A percentile compares a stretch with the other conserved stretches of the same genome.
phyloP scores from a whole-genome alignment of 768 basidiomycete genomes.

The Naematelia aurantialba region DNA sequence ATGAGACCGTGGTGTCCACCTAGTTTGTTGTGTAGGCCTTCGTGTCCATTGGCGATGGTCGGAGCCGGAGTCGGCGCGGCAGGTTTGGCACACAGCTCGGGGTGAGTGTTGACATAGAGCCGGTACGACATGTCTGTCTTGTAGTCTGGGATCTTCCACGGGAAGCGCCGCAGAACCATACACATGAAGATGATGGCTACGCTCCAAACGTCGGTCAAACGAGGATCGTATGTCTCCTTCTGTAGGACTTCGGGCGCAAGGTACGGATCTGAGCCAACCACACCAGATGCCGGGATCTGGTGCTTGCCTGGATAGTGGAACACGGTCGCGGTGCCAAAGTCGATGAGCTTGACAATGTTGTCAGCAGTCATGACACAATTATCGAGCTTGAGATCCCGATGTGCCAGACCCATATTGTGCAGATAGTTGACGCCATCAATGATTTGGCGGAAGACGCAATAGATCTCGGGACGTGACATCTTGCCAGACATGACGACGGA shows the following conservation, averaged over 20 bases:
- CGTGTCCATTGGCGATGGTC: slow-evolving; percentile 28
- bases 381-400: slow-evolving; percentile 98
- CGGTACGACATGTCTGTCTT: slow-evolving; percentile 89
- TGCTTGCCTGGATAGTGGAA: slow-evolving; percentile 96
- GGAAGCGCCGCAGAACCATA: slow-evolving; percentile 95
- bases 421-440: slow-evolving; percentile 97
- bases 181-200: slow-evolving; percentile 98
- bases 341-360: slow-evolving; percentile 96
- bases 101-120: slow-evolving; percentile 87
- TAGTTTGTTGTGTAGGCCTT: slow-evolving; percentile 17
- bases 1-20: slow-evolving; percentile 35
- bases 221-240: slow-evolving; percentile 80
- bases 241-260: slow-evolving; percentile 91
- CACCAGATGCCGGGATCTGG: slow-evolving; percentile 70
- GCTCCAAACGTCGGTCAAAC: slow-evolving; percentile 98
- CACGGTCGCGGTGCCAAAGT: slow-evolving; percentile 99
- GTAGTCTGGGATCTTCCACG: slow-evolving; percentile 96
- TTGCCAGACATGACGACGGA: slow-evolving; percentile 99
- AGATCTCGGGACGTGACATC: slow-evolving; percentile 97
- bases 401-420: slow-evolving; percentile 93
- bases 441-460: slow-evolving; percentile 98
- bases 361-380: slow-evolving; percentile 98
- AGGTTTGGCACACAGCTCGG: slow-evolving; percentile 65
- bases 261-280: slow-evolving; percentile 97
- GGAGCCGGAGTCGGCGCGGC: slow-evolving; percentile 43